phyloP scores from a whole-genome alignment of 2,329 filamentous ascomycete species.

The Bisporella sp. region DNA sequence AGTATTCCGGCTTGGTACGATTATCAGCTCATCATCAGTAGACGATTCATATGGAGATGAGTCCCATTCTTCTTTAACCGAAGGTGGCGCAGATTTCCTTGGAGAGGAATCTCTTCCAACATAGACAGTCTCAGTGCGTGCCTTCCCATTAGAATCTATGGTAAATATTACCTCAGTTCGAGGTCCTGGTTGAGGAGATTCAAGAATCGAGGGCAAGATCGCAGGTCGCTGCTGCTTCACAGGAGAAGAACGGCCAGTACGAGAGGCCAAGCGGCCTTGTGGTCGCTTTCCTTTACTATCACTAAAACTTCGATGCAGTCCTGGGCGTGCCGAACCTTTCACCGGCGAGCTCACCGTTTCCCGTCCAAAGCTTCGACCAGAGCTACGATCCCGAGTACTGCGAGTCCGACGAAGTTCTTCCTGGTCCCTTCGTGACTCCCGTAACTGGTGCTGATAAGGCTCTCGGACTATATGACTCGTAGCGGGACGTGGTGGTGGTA shows the following conservation, averaged over 20 bases:
- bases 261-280: conserved; percentile 17
- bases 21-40: conserved; percentile 57
- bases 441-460: conserved; percentile 27
- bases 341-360: conserved; percentile 24
- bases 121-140: conserved; percentile 24
- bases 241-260: conserved; percentile 35
- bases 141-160: conserved; percentile 53
- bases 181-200: conserved; percentile 35
- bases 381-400: conserved; percentile 16
- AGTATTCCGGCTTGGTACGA: conserved; percentile 53
- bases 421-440: conserved; percentile 24
- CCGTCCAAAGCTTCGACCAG: conserved; percentile 16
- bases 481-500: conserved; percentile 20
- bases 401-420: conserved; percentile 24
- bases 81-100: conserved; percentile 12
- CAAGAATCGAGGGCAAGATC: conserved; percentile 52
- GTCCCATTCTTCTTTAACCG: conserved; percentile 32
- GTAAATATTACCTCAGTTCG: conserved; percentile 55
- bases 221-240: conserved; percentile 41
- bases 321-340: conserved; percentile 20
- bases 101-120: conserved; percentile 17
- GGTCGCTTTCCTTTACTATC: conserved; percentile 19
- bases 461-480: conserved; percentile 21
- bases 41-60: conserved; percentile 45
- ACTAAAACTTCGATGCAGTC: conserved; percentile 23